phyloP scores from a whole-genome alignment of 2,329 filamentous ascomycete species.

The Endoconidiophora polonica region DNA sequence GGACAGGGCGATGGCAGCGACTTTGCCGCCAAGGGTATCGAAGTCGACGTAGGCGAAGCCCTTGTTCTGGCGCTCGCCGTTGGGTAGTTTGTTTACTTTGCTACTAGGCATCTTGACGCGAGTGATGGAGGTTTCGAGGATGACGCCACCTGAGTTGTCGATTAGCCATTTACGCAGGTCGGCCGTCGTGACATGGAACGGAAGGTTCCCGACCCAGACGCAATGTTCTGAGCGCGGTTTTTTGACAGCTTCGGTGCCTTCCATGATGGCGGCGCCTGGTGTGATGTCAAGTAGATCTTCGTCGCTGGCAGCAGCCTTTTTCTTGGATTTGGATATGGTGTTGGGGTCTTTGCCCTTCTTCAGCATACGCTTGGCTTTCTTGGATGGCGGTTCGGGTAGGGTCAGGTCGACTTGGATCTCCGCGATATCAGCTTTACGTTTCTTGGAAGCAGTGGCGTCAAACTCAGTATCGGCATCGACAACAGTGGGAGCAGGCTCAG shows the following conservation, averaged over 20 bases:
- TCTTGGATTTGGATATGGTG: slow-evolving; percentile 23
- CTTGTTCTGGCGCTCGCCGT: slow-evolving; percentile 42
- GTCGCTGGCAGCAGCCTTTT: slow-evolving; percentile 24
- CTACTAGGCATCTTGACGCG: slow-evolving; percentile 57
- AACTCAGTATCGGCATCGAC: background rate
- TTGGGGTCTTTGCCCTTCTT: slow-evolving; percentile 60
- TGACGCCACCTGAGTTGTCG: slow-evolving; percentile 47
- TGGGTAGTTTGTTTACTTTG: slow-evolving; percentile 14
- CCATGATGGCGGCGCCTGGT: background rate
- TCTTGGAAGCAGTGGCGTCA: slow-evolving; percentile 29
- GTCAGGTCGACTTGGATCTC: slow-evolving; percentile 81
- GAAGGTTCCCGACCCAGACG: slow-evolving; percentile 91
- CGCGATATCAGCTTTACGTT: slow-evolving; percentile 53
- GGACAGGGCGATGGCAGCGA: slow-evolving; percentile 70
- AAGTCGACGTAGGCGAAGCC: slow-evolving; percentile 98
- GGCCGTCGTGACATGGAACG: slow-evolving; percentile 61
- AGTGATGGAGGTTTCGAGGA: slow-evolving; percentile 58
- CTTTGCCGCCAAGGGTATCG: slow-evolving; percentile 46
- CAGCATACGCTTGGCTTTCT: slow-evolving; percentile 74
- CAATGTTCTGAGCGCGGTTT: slow-evolving; percentile 57
- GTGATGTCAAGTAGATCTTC: slow-evolving; percentile 14
- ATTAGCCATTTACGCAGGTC: slow-evolving; percentile 70
- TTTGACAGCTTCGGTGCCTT: slow-evolving; percentile 15
- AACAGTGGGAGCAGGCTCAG: background rate
- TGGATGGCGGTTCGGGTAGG: slow-evolving; percentile 87